Base-by-base conservation (phyloP, 1,284 basidiomycete species). In the Puccinia hordei region DNA sequence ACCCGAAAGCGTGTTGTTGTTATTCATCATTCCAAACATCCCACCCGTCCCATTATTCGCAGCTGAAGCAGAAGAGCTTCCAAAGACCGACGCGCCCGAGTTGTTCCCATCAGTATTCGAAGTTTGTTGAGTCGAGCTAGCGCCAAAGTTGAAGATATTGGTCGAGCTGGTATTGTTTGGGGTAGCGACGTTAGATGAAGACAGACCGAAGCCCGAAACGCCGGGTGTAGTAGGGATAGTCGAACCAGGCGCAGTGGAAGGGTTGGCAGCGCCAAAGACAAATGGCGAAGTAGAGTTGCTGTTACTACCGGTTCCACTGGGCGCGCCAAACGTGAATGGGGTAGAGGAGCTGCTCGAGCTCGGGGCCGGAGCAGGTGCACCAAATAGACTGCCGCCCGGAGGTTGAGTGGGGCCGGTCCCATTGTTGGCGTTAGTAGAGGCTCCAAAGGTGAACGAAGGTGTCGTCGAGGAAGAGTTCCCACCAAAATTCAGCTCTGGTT, bases 131-230 rank as follows among this genome's bases (percentile, higher is more conserved):
- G 69, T 19, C 2, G 22, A 1, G 35, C 8, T 17, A 63, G 30
- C 63, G 27, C 73, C 73, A 49, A 75, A 75, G 49, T 44, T 65
- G 53, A 75, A 75, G 19, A 75, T 30, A 22, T 49, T 63, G 30
- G 24, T 49, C 27, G 73, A 49, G 24, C 41, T 24, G 22, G 44
- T 49, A 17, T 61, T 75, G 61, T 13, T 75, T 3, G 72, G 51
- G 57, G 53, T 73, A 5, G n/a, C 72, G 38, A 38, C 19, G 53
- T 33, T 33, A 10, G 73, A 44, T 6, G 61, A 61, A 27, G 73
- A n/a, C 27, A 49, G 57, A 17, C 73, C 57, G 35, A 65, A 75
- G 24, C 17, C 5, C 9, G 72, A 33, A 8, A 15, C 30, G 19
- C 41, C 49, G 15, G 73, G 55, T 4, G 73, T 61, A 33, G 73